These are phyloP conservation scores for Penicillium waksmanii DNA, from an alignment of 495 filamentous ascomycete genomes.

Conservation along the genomic window DNA sequence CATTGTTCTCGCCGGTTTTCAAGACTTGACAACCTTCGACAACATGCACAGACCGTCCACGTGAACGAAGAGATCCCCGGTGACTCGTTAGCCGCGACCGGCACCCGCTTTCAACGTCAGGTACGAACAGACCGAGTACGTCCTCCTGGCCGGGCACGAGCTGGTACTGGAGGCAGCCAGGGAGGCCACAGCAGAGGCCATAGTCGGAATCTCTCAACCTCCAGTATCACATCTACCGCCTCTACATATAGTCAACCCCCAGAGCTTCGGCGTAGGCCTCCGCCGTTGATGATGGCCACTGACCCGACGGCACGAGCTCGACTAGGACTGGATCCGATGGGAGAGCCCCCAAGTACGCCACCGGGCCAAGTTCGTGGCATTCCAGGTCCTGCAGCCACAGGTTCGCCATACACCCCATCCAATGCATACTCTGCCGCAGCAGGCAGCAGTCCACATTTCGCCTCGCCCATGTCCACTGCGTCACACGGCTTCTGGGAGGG, in stretches of 20 bases:
- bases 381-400: conserved; percentile 61
- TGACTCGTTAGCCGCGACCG: conserved; percentile 91
- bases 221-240: conserved; percentile 76
- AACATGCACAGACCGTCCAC: conserved; percentile 97
- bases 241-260: conserved; percentile 67
- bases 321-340: conserved; percentile 64
- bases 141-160: conserved; percentile 71
- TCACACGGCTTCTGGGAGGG: conserved; percentile 72
- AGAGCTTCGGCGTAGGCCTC: conserved; percentile 72
- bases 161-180: conserved; percentile 71
- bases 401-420: conserved; percentile 59
- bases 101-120: conserved; percentile 91
- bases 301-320: conserved; percentile 61
- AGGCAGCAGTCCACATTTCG: conserved; percentile 72
- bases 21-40: conserved; percentile 92
- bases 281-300: conserved; percentile 82
- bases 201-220: conserved; percentile 80
- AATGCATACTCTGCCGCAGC: conserved; percentile 70
- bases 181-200: conserved; percentile 74
- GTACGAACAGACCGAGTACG: conserved; percentile 84
- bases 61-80: conserved; percentile 95
- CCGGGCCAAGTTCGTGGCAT: conserved; percentile 48
- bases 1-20: conserved; percentile 95
- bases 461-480: conserved; percentile 69
- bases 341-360: conserved; percentile 51